These are phyloP conservation scores for Podaxis rugospora DNA, from an alignment of 768 basidiomycete genomes.

Conservation along the genomic window DNA sequence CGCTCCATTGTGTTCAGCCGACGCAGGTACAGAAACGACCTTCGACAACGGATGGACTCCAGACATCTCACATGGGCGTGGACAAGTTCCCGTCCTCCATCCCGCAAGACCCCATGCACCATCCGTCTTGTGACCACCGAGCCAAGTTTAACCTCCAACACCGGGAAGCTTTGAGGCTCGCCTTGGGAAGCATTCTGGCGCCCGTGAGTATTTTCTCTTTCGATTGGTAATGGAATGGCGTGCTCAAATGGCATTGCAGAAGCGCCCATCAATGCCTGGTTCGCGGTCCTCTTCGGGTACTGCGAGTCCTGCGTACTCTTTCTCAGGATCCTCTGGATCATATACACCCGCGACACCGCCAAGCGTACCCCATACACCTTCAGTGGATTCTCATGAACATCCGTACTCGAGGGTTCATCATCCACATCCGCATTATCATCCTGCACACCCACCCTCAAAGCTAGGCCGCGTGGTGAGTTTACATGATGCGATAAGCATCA, in stretches of 20 bases:
- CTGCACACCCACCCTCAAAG: slow-evolving; percentile 30
- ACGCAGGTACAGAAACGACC: slow-evolving; percentile 31
- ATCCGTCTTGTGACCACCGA: slow-evolving; percentile 12
- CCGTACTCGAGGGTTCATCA: slow-evolving; percentile 21
- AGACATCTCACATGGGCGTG: slow-evolving; percentile 15
- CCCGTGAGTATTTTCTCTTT: slow-evolving; percentile 39
- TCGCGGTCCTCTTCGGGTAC: slow-evolving; percentile 49
- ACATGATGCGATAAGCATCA: slow-evolving; percentile 1
- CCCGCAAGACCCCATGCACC: slow-evolving; percentile 24
- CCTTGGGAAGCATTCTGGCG: slow-evolving; percentile 55
- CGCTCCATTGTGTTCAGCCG: slow-evolving; percentile 21
- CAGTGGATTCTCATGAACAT: slow-evolving; percentile 23
- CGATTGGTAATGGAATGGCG: slow-evolving; percentile 11
- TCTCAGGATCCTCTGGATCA: slow-evolving; percentile 25
- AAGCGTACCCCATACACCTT: slow-evolving; percentile 16
- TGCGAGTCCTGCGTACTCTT: slow-evolving; percentile 39
- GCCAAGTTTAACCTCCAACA: slow-evolving; percentile 28
- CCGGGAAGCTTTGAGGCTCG: slow-evolving; percentile 48
- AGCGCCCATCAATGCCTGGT: slow-evolving; percentile 41
- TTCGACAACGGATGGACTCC: slow-evolving; percentile 21
- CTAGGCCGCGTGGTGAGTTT: slow-evolving; percentile 30
- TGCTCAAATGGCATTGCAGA: slow-evolving; percentile 27
- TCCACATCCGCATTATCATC: slow-evolving; percentile 20
- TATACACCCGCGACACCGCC: slow-evolving; percentile 27
- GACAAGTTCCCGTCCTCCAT: slow-evolving; percentile 19